These are phyloP conservation scores for Boletus rubescentipes DNA, from an alignment of 768 basidiomycete genomes.

Conservation along the genomic window DNA sequence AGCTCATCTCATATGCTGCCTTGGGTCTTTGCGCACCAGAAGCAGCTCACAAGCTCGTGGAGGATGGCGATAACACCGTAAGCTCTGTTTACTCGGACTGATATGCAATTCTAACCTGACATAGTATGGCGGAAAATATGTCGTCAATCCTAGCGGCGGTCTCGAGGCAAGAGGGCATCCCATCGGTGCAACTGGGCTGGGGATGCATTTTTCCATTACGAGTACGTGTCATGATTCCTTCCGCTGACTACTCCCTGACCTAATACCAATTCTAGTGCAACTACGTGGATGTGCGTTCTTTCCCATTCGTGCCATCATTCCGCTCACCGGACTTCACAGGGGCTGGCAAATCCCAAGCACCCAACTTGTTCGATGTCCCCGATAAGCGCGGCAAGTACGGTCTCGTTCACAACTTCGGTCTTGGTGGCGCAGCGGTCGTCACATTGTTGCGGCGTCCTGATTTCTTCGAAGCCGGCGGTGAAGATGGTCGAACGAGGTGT, in stretches of 20 bases:
- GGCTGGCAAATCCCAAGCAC: conserved; percentile 79
- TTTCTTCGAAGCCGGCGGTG: conserved; percentile 61
- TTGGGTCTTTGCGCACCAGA: conserved; percentile 64
- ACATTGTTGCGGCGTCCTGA: conserved; percentile 72
- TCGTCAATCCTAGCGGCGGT: conserved; percentile 82
- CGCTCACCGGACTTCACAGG: conserved; percentile 35
- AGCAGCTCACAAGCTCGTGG: conserved; percentile 69
- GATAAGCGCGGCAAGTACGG: conserved; percentile 76
- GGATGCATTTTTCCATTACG: conserved; percentile 81
- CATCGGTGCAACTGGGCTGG: conserved; percentile 76
- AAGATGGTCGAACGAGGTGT: conserved; percentile 64
- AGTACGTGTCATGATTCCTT: conserved; percentile 42
- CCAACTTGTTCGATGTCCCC: conserved; percentile 55
- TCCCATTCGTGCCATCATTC: no score
- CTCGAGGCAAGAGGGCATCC: conserved; percentile 85
- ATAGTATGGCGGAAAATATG: conserved; percentile 81
- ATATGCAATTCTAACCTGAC: not conserved
- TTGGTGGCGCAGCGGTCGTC: conserved; percentile 78
- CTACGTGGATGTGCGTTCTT: conserved; percentile 53
- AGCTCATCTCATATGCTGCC: conserved; percentile 81
- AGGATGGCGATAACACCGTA: conserved; percentile 76
- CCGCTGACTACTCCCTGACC: not conserved
- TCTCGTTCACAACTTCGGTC: conserved; percentile 54
- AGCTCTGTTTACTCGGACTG: conserved; percentile 15
- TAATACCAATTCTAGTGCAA: conserved; percentile 52